phyloP scores from a whole-genome alignment of 495 filamentous ascomycete genomes.

The Xylona heveae region DNA sequence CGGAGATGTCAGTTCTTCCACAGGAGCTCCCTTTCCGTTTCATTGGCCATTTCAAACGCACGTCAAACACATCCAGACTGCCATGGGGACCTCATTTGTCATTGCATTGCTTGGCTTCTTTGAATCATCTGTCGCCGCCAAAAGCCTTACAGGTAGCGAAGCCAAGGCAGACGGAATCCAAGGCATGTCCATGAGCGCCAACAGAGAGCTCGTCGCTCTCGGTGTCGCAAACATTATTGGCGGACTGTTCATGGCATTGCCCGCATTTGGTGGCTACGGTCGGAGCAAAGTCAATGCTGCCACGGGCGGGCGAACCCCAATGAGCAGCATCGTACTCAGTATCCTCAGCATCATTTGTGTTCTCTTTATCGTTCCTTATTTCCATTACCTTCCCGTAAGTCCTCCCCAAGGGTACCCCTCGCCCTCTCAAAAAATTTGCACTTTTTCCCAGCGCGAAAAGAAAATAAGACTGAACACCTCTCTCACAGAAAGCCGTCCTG shows the following conservation, averaged over 20 bases:
- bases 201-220: constrained; percentile 83
- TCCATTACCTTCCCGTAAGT: constrained; percentile 83
- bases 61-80: constrained; percentile 64
- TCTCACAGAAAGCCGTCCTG: constrained; percentile 68
- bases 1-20: constrained; percentile 51
- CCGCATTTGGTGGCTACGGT: constrained; percentile 91
- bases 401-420: background rate
- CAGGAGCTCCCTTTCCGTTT: constrained; percentile 50
- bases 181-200: constrained; percentile 65
- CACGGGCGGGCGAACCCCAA: constrained; percentile 80
- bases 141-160: constrained; percentile 48
- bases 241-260: constrained; percentile 77
- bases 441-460: constrained; percentile 1
- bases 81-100: constrained; percentile 78
- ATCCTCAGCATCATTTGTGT: constrained; percentile 64
- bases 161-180: constrained; percentile 36
- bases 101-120: constrained; percentile 96
- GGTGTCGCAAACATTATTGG: constrained; percentile 78
- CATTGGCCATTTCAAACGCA: constrained; percentile 67
- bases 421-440: background rate
- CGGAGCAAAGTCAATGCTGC: constrained; percentile 85
- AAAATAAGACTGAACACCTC: constrained; percentile 9
- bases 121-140: constrained; percentile 93
- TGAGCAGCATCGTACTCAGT: constrained; percentile 71
- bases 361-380: constrained; percentile 64